Conservation (phyloP, 1,284 basidiomycete genomes). For the Irpex rosettiformis region DNA sequence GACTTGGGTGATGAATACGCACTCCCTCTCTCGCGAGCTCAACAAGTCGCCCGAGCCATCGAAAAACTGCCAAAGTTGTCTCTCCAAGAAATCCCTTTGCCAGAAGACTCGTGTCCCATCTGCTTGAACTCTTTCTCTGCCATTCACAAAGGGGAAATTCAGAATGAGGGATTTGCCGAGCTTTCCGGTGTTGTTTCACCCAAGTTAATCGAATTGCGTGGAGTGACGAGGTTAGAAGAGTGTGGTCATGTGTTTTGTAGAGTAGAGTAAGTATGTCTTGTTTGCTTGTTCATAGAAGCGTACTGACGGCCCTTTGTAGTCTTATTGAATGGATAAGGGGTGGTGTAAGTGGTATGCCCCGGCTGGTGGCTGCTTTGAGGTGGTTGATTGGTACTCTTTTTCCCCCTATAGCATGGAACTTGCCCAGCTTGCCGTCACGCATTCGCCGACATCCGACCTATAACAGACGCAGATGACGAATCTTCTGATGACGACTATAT, state of each 20-base stretch:
- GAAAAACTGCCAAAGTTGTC: slow-evolving; percentile 42
- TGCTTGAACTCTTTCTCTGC: slow-evolving; percentile 51
- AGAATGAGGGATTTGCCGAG: slow-evolving; percentile 12
- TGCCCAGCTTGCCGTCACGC: slow-evolving; percentile 62
- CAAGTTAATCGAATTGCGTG: slow-evolving; percentile 24
- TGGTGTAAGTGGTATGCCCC: slow-evolving; percentile 34
- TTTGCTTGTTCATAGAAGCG: not conserved
- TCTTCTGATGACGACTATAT: slow-evolving; percentile 67
- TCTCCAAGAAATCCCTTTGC: slow-evolving; percentile 35
- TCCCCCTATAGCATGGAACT: slow-evolving; percentile 51
- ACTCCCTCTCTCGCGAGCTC: slow-evolving; percentile 16
- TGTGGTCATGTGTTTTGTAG: slow-evolving; percentile 69
- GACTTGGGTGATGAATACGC: not conserved
- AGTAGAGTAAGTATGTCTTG: slow-evolving; percentile 46
- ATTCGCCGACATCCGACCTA: slow-evolving; percentile 51
- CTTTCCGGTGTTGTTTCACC: slow-evolving; percentile 3
- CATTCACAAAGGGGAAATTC: slow-evolving; percentile 28
- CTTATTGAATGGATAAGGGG: slow-evolving; percentile 62
- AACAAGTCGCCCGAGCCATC: slow-evolving; percentile 30
- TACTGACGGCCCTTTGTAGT: slow-evolving; percentile 29
- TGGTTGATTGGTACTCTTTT: not conserved
- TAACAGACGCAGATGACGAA: slow-evolving; percentile 55
- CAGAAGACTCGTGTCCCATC: slow-evolving; percentile 59
- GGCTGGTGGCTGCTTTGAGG: not conserved
- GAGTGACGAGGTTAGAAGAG: slow-evolving; percentile 51